Conservation (phyloP, 1,284 basidiomycete species). For the Austroboletus novae-zelandiae region DNA sequence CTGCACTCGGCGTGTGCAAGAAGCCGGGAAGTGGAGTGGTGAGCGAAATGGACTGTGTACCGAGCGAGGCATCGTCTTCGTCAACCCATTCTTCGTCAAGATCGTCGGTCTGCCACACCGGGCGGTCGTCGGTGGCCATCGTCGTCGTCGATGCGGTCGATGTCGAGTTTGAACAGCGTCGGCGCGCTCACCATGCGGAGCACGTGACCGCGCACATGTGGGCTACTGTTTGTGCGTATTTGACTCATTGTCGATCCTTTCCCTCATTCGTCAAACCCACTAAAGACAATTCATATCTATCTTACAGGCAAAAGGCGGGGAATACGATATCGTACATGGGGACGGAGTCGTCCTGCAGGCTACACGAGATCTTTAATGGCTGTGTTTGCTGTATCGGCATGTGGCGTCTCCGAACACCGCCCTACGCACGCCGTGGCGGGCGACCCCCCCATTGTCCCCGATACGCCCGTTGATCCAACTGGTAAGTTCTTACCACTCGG, state of each 20-base stretch:
- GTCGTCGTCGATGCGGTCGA: not conserved
- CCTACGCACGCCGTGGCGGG: not conserved
- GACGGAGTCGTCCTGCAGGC: too few relatives aligned
- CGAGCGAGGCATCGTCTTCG: slow-evolving; percentile 36
- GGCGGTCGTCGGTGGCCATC: slow-evolving; percentile 33
- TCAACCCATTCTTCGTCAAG: slow-evolving; percentile 80
- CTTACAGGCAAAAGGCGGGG: not conserved
- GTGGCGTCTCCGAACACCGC: not conserved
- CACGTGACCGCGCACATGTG: slow-evolving; percentile 29
- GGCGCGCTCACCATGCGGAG: slow-evolving; percentile 2
- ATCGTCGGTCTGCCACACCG: slow-evolving; percentile 79
- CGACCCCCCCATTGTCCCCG: not conserved
- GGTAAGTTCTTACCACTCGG: not conserved
- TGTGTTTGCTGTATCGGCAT: not conserved
- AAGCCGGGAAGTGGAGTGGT: slow-evolving; percentile 57
- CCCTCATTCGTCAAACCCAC: slow-evolving; percentile 1
- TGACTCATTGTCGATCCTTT: slow-evolving; percentile 20
- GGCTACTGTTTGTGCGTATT: slow-evolving; percentile 20
- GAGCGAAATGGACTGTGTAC: slow-evolving; percentile 57
- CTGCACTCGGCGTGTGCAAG: slow-evolving; percentile 43
- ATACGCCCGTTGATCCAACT: not conserved
- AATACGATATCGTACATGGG: too few relatives aligned
- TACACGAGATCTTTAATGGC: not conserved
- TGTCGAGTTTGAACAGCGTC: slow-evolving; percentile 5
- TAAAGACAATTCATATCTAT: not conserved